Conservation (phyloP, 2,329 filamentous ascomycete species). For the Aureobasidium pullulans region DNA sequence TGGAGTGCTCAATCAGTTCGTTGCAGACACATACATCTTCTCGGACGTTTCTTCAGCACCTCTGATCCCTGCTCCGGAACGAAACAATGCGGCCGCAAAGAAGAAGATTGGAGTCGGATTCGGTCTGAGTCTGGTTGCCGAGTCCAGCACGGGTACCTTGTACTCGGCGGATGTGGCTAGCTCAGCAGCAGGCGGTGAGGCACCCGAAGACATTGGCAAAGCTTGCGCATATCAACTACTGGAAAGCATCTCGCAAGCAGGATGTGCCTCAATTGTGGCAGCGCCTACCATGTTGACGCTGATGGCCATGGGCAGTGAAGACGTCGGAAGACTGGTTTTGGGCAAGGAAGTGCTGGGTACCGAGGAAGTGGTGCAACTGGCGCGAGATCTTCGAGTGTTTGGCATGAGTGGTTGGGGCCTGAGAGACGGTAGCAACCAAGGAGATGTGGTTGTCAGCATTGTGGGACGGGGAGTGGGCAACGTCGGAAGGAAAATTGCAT, state of each 20-base stretch:
- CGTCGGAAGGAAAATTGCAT: conserved; percentile 79
- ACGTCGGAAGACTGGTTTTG: conserved; percentile 79
- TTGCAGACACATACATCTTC: conserved; percentile 84
- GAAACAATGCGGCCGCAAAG: conserved; percentile 48
- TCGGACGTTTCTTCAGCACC: conserved; percentile 57
- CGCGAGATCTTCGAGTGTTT: conserved; percentile 79
- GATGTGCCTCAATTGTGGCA: conserved; percentile 68
- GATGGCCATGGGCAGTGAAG: conserved; percentile 97
- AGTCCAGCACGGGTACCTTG: conserved; percentile 77
- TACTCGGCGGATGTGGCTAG: conserved; percentile 78
- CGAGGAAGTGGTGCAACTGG: conserved; percentile 71
- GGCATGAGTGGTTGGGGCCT: conserved; percentile 88
- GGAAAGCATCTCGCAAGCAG: conserved; percentile 73
- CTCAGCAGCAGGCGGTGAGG: conserved; percentile 69
- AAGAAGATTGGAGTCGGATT: conserved; percentile 76
- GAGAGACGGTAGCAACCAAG: conserved; percentile 56
- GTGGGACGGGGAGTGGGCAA: conserved; percentile 93
- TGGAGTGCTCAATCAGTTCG: conserved; percentile 77
- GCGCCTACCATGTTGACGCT: conserved; percentile 70
- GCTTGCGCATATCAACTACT: conserved; percentile 83
- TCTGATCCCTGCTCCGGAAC: conserved; percentile 61
- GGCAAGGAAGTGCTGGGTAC: conserved; percentile 75
- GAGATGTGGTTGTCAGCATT: conserved; percentile 77
- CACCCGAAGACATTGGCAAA: conserved; percentile 86
- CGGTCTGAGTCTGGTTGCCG: conserved; percentile 81